Evolutionary conservation across 352 stramenopile species (phyloP).

Genomic region (Globisporangium camurandrum): DNA sequence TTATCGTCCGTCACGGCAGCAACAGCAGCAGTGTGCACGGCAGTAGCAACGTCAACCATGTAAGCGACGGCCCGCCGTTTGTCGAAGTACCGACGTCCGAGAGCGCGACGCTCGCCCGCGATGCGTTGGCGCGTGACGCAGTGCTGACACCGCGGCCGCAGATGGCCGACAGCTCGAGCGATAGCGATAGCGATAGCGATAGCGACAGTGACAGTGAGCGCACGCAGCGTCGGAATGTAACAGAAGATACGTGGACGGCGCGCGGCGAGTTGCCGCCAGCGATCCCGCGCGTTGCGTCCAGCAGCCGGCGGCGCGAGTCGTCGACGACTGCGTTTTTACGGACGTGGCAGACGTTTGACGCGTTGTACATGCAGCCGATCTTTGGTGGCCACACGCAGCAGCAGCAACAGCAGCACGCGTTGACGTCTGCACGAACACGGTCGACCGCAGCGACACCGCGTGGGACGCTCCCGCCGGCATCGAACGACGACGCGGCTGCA

Average conservation of each 20-base stretch:
- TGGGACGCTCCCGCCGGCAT: too few species aligned
- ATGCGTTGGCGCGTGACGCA: conserved; percentile 22
- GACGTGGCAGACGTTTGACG: conserved; percentile 73
- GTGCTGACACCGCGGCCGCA: conserved; percentile 62
- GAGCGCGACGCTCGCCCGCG: conserved; percentile 11
- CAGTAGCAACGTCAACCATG: too few species aligned
- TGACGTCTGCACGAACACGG: too few species aligned
- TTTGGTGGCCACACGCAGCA: conserved; percentile 54
- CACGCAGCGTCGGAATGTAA: too few species aligned
- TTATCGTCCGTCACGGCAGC: conserved; percentile 33
- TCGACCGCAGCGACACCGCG: too few species aligned
- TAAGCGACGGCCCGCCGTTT: conserved; percentile 9
- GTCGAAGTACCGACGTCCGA: conserved; percentile 19
- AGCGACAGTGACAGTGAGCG: too few species aligned
- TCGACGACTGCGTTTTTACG: conserved; percentile 61
- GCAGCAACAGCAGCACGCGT: conserved; percentile 1
- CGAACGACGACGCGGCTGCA: too few species aligned
- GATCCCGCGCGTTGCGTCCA: conserved; percentile 21
- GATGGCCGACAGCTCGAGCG: conserved; percentile 51
- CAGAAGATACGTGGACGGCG: conserved; percentile 8
- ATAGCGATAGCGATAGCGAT: conserved; percentile 33
- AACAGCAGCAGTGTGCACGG: too few species aligned
- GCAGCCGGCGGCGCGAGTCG: conserved; percentile 33
- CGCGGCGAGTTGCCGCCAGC: conserved; percentile 6
- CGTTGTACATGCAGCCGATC: conserved; percentile 71